phyloP scores from a whole-genome alignment of 2,329 filamentous ascomycete genomes.

The Diplodia mutila region DNA sequence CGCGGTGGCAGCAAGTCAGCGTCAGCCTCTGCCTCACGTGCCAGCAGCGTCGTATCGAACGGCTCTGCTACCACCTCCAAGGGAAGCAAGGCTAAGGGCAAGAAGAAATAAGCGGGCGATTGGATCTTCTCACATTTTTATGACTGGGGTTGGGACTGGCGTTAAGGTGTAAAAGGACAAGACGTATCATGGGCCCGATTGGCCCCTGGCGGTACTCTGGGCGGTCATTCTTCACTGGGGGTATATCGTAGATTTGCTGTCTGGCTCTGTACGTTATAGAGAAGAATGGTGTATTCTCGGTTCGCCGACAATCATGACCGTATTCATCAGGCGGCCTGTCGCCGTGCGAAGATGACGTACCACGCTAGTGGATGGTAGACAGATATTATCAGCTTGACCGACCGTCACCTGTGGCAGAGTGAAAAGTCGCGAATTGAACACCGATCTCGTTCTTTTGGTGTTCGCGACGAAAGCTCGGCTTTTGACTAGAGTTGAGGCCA shows the following conservation, averaged over 20 bases:
- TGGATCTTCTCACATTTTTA: background rate
- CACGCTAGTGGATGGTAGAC: background rate
- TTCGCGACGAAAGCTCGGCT: background rate
- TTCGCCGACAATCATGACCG: constrained; percentile 2
- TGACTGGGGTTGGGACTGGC: constrained; percentile 6
- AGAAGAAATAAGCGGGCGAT: constrained; percentile 50
- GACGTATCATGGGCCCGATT: background rate
- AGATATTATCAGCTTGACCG: background rate
- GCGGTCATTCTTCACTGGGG: constrained; percentile 11
- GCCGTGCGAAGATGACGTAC: background rate
- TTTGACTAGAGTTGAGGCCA: background rate
- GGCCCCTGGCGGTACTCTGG: constrained; percentile 5
- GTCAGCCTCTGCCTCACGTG: constrained; percentile 78
- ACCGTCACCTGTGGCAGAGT: background rate
- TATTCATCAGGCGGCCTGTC: background rate
- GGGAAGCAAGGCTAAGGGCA: constrained; percentile 50
- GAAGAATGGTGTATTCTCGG: constrained; percentile 1
- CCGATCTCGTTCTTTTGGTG: background rate
- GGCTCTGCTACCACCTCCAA: constrained; percentile 56
- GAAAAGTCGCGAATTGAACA: background rate
- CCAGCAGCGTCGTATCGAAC: constrained; percentile 83
- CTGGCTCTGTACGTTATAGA: constrained; percentile 18
- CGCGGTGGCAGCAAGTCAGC: constrained; percentile 78
- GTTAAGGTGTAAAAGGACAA: constrained; percentile 15
- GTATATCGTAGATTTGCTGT: constrained; percentile 9